Evolutionary conservation across 371 early-diverging fungal species (phyloP).

Genomic region (Rhizomucor miehei): DNA sequence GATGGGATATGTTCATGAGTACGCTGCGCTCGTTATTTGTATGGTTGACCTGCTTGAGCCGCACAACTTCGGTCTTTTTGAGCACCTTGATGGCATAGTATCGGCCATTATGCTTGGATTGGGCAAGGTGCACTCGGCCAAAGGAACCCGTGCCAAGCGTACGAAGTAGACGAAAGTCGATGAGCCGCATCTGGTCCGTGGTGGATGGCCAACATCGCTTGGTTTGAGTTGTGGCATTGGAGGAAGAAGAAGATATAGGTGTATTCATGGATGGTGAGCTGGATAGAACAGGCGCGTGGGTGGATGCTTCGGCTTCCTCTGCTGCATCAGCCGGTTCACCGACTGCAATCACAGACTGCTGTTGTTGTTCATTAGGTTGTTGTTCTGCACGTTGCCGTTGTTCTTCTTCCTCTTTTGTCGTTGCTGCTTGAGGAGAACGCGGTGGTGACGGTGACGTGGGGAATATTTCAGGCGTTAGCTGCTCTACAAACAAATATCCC

Average conservation of each 20-base stretch:
- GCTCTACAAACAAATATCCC: neutral
- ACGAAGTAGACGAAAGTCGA: slow-evolving; percentile 66
- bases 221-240: no score
- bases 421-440: neutral
- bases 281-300: slow-evolving; percentile 11
- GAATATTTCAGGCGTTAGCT: slow-evolving; percentile 6
- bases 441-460: slow-evolving; percentile 4
- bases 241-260: no score
- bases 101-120: slow-evolving; percentile 80
- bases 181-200: slow-evolving; percentile 44
- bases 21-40: slow-evolving; percentile 89
- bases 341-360: no score
- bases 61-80: slow-evolving; percentile 88
- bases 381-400: neutral
- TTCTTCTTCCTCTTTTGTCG: neutral
- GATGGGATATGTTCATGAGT: slow-evolving; percentile 78
- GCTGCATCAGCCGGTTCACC: slow-evolving; percentile 4
- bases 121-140: slow-evolving; percentile 91
- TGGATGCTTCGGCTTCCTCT: slow-evolving; percentile 10
- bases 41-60: slow-evolving; percentile 93
- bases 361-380: neutral
- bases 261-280: slow-evolving; percentile 1
- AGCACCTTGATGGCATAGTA: slow-evolving; percentile 93
- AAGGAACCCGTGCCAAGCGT: slow-evolving; percentile 98
- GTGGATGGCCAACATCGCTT: neutral